Base-by-base conservation (phyloP, 768 basidiomycete genomes). In the Rhodocollybia butyracea region DNA sequence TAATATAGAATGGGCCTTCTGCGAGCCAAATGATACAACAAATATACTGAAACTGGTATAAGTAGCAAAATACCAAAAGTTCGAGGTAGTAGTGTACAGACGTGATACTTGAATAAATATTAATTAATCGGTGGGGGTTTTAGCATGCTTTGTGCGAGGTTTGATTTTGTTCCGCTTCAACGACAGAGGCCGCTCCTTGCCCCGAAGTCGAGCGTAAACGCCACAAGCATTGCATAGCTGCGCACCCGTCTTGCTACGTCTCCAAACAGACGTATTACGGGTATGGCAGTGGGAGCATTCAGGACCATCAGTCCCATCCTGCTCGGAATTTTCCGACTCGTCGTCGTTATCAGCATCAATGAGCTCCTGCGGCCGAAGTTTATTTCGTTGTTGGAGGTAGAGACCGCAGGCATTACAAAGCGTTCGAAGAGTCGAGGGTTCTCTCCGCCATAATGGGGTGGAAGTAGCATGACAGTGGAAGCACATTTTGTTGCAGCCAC, bases 321-420 rank as follows among this genome's bases (percentile, higher is more conserved):
- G 8, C 6, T 51, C 50, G 5, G 45, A 47, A 17, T 27, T 56
- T 5, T 57, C 59, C 21, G 30, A 46, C 17, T 55, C 27, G 3
- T 53, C 56, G 5, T 58, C 57, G 13, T 19, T 12, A 55, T 60
- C 59, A 19, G 59, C 59, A 41, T 60, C 57, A 24, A 60, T 60
- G 29, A 60, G 57, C 36, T 60, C 57, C 30, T 60, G 59, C 13
- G 59, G 57, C 13, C 59, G 57, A 39, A 57, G 57, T 36, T 58
- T 57, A 27, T 60, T 57, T 5, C 59, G 42, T 41, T 60, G 59
- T 19, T 60, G 59, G 7, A 60, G 54, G 30, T 60, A 60, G 8
- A 60, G 45, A 21, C 59, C 59, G 22, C 59, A 60, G 5, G 57
- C 59, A n/a, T 60, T 60, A 40, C 59, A 60, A 22, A 60, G 47